Conservation (phyloP, 2,329 filamentous ascomycete genomes). For the Neofusicoccum parvum region DNA sequence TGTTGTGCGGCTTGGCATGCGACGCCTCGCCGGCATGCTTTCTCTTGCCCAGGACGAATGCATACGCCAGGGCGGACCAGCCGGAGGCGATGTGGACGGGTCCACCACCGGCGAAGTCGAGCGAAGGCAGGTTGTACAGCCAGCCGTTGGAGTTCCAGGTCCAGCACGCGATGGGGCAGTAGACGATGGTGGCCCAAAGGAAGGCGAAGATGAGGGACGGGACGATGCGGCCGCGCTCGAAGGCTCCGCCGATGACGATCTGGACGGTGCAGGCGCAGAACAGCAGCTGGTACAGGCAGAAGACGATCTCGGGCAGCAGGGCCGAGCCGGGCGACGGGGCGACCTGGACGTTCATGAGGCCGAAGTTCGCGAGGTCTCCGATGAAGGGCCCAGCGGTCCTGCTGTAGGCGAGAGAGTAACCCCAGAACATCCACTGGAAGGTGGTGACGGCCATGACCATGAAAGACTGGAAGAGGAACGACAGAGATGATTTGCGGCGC, state of each 20-base stretch:
- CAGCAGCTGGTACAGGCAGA: slow-evolving; percentile 66
- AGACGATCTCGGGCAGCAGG: slow-evolving; percentile 65
- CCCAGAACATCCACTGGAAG: slow-evolving; percentile 68
- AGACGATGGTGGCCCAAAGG: slow-evolving; percentile 66
- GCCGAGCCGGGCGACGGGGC: slow-evolving; percentile 62
- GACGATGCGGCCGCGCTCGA: slow-evolving; percentile 65
- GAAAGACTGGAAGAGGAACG: slow-evolving; percentile 64
- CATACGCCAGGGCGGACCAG: slow-evolving; percentile 65
- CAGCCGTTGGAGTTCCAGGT: slow-evolving; percentile 69
- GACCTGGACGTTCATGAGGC: slow-evolving; percentile 61
- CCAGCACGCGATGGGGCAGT: slow-evolving; percentile 66
- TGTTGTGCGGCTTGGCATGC: slow-evolving; percentile 63
- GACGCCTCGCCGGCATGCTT: slow-evolving; percentile 51
- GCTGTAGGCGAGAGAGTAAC: slow-evolving; percentile 65
- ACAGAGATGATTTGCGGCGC: slow-evolving; percentile 62
- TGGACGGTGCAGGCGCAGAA: slow-evolving; percentile 65
- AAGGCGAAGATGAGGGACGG: slow-evolving; percentile 66
- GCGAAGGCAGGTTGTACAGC: slow-evolving; percentile 62
- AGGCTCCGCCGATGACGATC: slow-evolving; percentile 66
- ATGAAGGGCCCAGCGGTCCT: slow-evolving; percentile 64
- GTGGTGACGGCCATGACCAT: slow-evolving; percentile 59
- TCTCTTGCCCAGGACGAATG: slow-evolving; percentile 64
- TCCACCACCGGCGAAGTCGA: slow-evolving; percentile 64
- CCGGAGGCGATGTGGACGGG: slow-evolving; percentile 67
- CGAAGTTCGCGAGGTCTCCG: slow-evolving; percentile 63